Conservation (phyloP, 768 basidiomycete species). For the Dacryopinax primogenitus region DNA sequence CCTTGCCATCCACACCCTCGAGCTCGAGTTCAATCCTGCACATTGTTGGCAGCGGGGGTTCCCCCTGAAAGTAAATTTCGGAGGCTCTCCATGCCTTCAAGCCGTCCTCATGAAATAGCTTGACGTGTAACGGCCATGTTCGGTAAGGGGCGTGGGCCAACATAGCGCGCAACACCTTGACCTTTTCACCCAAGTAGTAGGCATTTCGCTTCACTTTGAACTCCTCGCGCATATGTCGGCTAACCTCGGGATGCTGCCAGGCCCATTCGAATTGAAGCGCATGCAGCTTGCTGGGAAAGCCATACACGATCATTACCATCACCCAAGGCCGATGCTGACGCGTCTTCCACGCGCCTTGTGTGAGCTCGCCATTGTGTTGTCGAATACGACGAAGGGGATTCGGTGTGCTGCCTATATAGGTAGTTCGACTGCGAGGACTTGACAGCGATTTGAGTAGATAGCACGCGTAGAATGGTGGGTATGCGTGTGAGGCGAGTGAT, state of each 20-base stretch:
- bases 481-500: neutral
- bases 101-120: conserved; percentile 56
- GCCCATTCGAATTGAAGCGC: conserved; percentile 73
- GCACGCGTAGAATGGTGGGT: conserved; percentile 56
- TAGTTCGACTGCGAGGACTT: conserved; percentile 39
- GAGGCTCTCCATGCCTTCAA: conserved; percentile 40
- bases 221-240: conserved; percentile 45
- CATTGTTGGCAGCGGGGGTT: conserved; percentile 37
- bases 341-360: conserved; percentile 59
- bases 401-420: conserved; percentile 66
- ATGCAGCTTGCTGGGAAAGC: conserved; percentile 64
- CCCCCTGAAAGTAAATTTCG: neutral
- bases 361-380: conserved; percentile 70
- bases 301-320: conserved; percentile 77
- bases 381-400: conserved; percentile 47
- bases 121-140: conserved; percentile 61
- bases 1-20: conserved; percentile 59
- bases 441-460: conserved; percentile 63
- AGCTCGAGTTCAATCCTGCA: conserved; percentile 43
- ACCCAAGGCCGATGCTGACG: conserved; percentile 52
- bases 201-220: conserved; percentile 1
- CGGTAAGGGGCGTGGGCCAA: conserved; percentile 52
- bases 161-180: conserved; percentile 51
- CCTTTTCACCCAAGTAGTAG: conserved; percentile 10
- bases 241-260: conserved; percentile 66